Base-by-base conservation (phyloP, 2,329 filamentous ascomycete genomes). In the Didymosphaeria variabile region DNA sequence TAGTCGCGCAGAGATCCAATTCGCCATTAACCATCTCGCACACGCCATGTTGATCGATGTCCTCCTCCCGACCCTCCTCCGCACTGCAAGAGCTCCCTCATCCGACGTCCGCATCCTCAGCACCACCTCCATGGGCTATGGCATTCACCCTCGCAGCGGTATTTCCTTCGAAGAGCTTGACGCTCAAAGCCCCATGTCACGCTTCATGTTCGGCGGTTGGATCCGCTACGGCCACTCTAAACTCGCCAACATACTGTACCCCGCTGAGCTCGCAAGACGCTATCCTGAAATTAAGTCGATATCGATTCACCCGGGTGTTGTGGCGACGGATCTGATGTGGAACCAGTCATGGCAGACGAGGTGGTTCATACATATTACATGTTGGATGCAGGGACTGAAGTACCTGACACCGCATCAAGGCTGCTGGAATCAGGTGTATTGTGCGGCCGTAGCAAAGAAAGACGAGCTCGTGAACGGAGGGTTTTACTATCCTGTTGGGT, bases 21-120 rank as follows among this genome's bases (percentile, higher is more conserved):
- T 84, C 57, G 82, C 79, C 13, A 80, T 77, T 6, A 84, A 85
- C 59, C 79, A 84, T 65, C 68, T 84, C 42, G 82, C 79, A 5
- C 82, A 82, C 64, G 79, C 80, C 0, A 72, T 84, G 12, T 62
- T 84, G 13, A 81, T 74, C 13, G 75, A 77, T 17, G 67, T 79
- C 1, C 71, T 85, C 0, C 69, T 82, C 2, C 80, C 80, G 1
- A 70, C 66, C 0, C 70, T 84, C 23, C 64, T 76, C 6, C 57
- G 69, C 17, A 81, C 82, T 1, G 77, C 80, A 15, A 59, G 74
- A 50, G 6, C 65, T 6, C 68, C 69, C 0, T 62, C 60, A 7
- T 65, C 73, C 4, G 81, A 83, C 58, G 81, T 83, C 1, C 79
- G 83, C 9, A 72, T 84, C 52, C 65, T 84, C 45, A 72, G 67